These are phyloP conservation scores for Bisporella sp. DNA, from an alignment of 2,329 filamentous ascomycete species.

Conservation along the genomic window DNA sequence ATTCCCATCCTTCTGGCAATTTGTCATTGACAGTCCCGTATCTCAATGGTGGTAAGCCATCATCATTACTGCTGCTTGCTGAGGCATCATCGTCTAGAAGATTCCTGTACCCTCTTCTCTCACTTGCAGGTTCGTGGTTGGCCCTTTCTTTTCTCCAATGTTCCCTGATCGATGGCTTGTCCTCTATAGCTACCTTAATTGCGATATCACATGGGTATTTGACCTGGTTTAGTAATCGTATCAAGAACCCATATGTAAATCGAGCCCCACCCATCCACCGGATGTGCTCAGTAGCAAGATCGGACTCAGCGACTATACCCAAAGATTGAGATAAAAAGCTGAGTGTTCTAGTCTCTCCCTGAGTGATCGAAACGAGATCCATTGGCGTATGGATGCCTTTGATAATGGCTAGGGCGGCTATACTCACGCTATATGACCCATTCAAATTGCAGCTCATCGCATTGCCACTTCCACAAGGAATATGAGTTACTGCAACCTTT, in stretches of 20 bases:
- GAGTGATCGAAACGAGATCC: conserved; percentile 82
- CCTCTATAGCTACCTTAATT: conserved; percentile 71
- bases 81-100: conserved; percentile 27
- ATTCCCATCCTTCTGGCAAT: conserved; percentile 70
- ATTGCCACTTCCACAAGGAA: conserved; percentile 92
- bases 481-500: conserved; percentile 74
- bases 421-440: conserved; percentile 66
- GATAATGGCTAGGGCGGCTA: conserved; percentile 75
- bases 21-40: conserved; percentile 77
- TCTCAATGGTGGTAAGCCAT: conserved; percentile 62
- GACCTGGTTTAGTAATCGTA: conserved; percentile 66
- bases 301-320: conserved; percentile 83
- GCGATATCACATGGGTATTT: conserved; percentile 87
- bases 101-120: conserved; percentile 22
- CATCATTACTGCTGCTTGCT: conserved; percentile 23
- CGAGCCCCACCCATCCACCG: conserved; percentile 87
- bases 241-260: conserved; percentile 80
- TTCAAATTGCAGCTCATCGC: conserved; percentile 87
- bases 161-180: conserved; percentile 66
- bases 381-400: conserved; percentile 82
- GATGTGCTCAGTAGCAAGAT: conserved; percentile 83
- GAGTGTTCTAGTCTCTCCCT: conserved; percentile 64
- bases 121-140: conserved; percentile 20
- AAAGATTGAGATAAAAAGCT: conserved; percentile 89
- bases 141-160: conserved; percentile 54